Evolutionary conservation across 2,329 filamentous ascomycete genomes (phyloP).

Genomic region (Emmonsiellopsis sp.): DNA sequence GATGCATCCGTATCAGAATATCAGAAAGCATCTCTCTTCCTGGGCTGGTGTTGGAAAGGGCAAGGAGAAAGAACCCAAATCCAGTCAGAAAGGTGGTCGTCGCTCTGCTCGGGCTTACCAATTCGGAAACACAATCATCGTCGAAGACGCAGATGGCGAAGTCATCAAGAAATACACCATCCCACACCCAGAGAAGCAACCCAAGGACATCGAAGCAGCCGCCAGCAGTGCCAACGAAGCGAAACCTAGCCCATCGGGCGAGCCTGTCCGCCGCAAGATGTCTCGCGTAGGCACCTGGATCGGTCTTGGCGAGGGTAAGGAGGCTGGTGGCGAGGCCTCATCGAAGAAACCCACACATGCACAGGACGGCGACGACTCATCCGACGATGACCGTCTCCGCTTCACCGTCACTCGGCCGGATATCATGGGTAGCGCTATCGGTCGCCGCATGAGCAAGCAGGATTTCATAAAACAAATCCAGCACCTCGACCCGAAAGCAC

Average conservation of each 20-base stretch:
- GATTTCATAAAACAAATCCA: constrained; percentile 58
- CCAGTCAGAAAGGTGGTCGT: constrained; percentile 21
- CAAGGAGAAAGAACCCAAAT: constrained; percentile 21
- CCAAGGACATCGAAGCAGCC: constrained; percentile 9
- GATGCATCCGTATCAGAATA: constrained; percentile 24
- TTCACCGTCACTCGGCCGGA: constrained; percentile 47
- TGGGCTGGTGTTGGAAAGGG: constrained; percentile 36
- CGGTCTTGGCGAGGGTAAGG: constrained; percentile 34
- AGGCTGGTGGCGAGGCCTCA: constrained; percentile 22
- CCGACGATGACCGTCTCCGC: constrained; percentile 43
- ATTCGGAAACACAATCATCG: constrained; percentile 62
- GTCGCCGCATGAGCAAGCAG: constrained; percentile 53
- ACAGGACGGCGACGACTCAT: constrained; percentile 21
- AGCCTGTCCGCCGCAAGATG: constrained; percentile 42
- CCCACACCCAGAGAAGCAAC: constrained; percentile 27
- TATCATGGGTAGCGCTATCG: constrained; percentile 36
- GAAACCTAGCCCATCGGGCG: constrained; percentile 23
- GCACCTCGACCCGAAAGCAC: constrained; percentile 50
- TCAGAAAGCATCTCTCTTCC: constrained; percentile 40
- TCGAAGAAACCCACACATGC: constrained; percentile 18
- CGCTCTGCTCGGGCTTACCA: constrained; percentile 59
- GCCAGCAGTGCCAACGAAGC: constrained; percentile 19
- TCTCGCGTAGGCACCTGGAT: constrained; percentile 55
- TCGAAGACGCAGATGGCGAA: constrained; percentile 60
- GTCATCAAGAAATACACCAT: constrained; percentile 62